phyloP scores from a whole-genome alignment of 1,284 basidiomycete species.

The Chiua sp. region DNA sequence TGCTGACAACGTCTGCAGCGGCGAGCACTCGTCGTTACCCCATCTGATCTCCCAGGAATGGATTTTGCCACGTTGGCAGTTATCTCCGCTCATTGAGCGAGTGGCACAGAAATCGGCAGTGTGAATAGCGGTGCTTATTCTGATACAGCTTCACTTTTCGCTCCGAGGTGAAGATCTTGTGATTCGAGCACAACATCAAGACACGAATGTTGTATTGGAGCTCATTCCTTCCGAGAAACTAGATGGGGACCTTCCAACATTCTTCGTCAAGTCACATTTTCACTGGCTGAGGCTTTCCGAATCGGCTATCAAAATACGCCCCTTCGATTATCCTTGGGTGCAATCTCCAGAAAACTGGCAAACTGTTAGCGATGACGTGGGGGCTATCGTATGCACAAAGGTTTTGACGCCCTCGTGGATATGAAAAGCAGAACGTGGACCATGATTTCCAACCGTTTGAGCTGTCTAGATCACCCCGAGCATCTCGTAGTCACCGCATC shows the following conservation, averaged over 20 bases:
- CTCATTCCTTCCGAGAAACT: constrained; percentile 41
- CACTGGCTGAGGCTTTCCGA: constrained; percentile 42
- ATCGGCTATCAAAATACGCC: constrained; percentile 41
- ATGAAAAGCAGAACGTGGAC: constrained; percentile 33
- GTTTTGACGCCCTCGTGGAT: constrained; percentile 27
- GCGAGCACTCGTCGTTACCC: constrained; percentile 44
- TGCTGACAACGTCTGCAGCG: constrained; percentile 19
- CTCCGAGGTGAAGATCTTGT: constrained; percentile 13
- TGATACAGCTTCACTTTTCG: constrained; percentile 34
- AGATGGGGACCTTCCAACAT: constrained; percentile 39
- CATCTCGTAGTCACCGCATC: no score
- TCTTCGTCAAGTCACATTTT: constrained; percentile 36
- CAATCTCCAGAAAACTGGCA: constrained; percentile 11
- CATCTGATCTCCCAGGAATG: constrained; percentile 41
- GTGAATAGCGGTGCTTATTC: background rate
- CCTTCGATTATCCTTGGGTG: constrained; percentile 25
- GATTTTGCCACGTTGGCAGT: constrained; percentile 38
- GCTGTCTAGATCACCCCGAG: constrained; percentile 17
- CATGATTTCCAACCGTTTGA: constrained; percentile 33
- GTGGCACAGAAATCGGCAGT: background rate
- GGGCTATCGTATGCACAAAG: constrained; percentile 15
- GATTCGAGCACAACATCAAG: constrained; percentile 28
- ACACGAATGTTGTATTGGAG: constrained; percentile 25
- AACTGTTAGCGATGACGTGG: background rate
- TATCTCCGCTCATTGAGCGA: constrained; percentile 30